A percentile compares a stretch with the other conserved stretches of the same genome.
Conservation (phyloP, 495 filamentous ascomycete genomes). For the Parachaetomium inaequale region DNA sequence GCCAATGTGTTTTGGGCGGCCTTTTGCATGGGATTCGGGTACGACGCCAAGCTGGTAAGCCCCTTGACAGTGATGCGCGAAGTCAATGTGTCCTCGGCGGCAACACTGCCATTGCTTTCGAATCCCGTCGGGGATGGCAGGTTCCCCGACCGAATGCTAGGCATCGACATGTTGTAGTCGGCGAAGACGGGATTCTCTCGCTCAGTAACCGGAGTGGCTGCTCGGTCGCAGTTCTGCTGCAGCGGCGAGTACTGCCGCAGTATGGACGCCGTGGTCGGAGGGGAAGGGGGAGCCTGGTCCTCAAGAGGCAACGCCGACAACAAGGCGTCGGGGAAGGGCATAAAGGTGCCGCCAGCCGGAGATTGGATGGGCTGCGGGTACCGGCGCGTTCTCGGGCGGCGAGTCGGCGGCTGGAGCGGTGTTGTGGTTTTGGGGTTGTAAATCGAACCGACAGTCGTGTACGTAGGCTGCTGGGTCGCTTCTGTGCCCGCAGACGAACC, state of each 20-base stretch:
- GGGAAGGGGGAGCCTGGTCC: constrained; percentile 17
- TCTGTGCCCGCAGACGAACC: background rate
- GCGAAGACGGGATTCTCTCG: background rate
- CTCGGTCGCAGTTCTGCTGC: constrained; percentile 49
- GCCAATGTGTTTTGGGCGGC: constrained; percentile 41
- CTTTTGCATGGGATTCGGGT: constrained; percentile 46
- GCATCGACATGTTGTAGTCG: constrained; percentile 21
- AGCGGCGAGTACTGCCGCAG: constrained; percentile 41
- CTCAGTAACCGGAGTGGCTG: constrained; percentile 33
- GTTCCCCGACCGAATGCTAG: constrained; percentile 26
- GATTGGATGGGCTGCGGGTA: constrained; percentile 24
- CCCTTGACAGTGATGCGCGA: constrained; percentile 38
- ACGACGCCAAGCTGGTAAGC: constrained; percentile 44
- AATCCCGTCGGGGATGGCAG: constrained; percentile 20
- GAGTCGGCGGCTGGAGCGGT: constrained; percentile 43
- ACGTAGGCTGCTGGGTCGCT: constrained; percentile 28
- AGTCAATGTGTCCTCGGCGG: constrained; percentile 27
- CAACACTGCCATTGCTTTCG: constrained; percentile 25
- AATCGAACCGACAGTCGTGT: constrained; percentile 48
- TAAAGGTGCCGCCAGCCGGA: constrained; percentile 18
- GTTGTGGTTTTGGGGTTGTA: constrained; percentile 38
- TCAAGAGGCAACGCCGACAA: constrained; percentile 26
- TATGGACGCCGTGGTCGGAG: constrained; percentile 18
- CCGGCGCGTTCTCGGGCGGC: constrained; percentile 39
- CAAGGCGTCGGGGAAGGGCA: constrained; percentile 18